A percentile compares a stretch with the other conserved stretches of the same genome.
These are phyloP conservation scores for Gossypium aridum DNA, from an alignment of 441 rosid genomes.

Conservation along the genomic window DNA sequence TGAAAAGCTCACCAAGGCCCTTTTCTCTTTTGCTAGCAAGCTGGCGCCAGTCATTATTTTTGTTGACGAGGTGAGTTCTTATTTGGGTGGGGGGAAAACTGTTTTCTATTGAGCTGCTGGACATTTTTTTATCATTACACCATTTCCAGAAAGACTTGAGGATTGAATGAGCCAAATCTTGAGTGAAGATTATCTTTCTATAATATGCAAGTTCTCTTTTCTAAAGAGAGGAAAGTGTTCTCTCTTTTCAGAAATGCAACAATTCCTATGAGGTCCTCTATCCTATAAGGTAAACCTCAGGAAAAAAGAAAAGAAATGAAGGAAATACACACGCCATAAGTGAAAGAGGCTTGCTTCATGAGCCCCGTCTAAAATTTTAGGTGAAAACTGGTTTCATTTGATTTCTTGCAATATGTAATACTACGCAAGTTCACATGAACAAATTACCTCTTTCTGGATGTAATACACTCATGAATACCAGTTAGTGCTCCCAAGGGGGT, in stretches of 20 bases:
- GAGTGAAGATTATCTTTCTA: background rate
- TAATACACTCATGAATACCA: background rate
- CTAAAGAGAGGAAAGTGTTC: background rate
- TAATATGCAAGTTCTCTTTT: background rate
- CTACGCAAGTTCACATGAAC: background rate
- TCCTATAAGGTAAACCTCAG: background rate
- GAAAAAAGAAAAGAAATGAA: background rate
- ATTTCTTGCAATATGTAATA: background rate
- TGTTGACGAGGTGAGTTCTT: constrained; percentile 78
- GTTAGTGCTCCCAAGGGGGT: background rate
- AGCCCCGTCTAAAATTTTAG: background rate
- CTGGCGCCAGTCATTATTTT: constrained; percentile 90
- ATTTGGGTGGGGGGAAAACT: background rate
- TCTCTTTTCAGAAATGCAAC: background rate
- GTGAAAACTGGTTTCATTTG: background rate
- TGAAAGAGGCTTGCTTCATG: background rate
- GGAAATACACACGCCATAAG: background rate
- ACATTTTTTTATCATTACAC: background rate
- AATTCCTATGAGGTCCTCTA: background rate
- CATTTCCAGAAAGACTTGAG: background rate
- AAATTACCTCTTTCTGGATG: background rate
- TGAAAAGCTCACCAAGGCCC: constrained; percentile 92
- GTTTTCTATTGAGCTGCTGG: background rate
- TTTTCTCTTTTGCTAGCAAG: constrained; percentile 89
- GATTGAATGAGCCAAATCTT: background rate